A percentile compares a stretch with the other conserved stretches of the same genome.
These are phyloP conservation scores for Boletus vermiculosoides DNA, from an alignment of 768 basidiomycete species.

Conservation along the genomic window DNA sequence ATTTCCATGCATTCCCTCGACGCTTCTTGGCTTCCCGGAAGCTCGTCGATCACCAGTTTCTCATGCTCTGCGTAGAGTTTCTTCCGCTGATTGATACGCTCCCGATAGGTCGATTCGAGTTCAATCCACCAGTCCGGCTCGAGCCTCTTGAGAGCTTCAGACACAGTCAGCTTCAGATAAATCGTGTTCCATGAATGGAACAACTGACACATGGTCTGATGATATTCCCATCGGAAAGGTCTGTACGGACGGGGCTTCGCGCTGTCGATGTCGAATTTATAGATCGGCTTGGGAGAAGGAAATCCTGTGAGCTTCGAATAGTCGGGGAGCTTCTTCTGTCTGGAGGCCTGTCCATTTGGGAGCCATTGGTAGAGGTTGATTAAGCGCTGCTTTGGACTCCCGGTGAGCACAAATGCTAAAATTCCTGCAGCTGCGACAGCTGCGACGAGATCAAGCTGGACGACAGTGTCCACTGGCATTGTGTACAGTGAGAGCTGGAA, in stretches of 20 bases:
- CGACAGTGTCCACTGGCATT: conserved; percentile 12
- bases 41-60: conserved; percentile 41
- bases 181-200: neutral
- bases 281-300: conserved; percentile 41
- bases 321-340: conserved; percentile 29
- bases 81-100: conserved; percentile 43
- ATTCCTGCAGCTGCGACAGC: conserved; percentile 1
- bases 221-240: conserved; percentile 55
- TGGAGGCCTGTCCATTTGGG: neutral
- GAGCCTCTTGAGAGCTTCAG: conserved; percentile 43
- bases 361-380: conserved; percentile 7
- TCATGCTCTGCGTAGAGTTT: conserved; percentile 39
- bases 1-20: conserved; percentile 55
- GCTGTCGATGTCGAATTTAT: conserved; percentile 41
- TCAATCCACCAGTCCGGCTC: conserved; percentile 60
- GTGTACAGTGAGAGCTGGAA: neutral
- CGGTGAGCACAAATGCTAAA: conserved; percentile 1
- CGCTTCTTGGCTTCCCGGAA: conserved; percentile 49
- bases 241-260: conserved; percentile 52
- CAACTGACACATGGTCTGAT: conserved; percentile 53
- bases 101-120: conserved; percentile 49
- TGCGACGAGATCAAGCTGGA: neutral
- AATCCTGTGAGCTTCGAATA: conserved; percentile 46
- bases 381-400: neutral
- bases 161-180: neutral